Evolutionary conservation across 768 basidiomycete species (phyloP).

Genomic region (Suillus cothurnatus): DNA sequence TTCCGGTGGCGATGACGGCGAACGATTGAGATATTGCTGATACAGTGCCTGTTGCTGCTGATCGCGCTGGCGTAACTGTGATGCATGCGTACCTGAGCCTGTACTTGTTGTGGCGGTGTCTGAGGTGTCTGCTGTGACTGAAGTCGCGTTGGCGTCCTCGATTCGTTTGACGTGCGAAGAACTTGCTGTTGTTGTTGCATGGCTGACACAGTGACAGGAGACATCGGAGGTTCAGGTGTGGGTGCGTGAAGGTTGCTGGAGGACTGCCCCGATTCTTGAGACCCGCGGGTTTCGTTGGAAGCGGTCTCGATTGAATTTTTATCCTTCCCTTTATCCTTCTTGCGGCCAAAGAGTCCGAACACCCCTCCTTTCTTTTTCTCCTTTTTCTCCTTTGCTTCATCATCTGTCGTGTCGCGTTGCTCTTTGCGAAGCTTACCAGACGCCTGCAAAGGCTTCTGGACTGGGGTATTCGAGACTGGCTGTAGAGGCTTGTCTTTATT

Average conservation of each 20-base stretch:
- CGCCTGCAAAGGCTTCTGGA: constrained; percentile 16
- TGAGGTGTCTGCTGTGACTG: constrained; percentile 30
- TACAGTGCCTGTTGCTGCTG: constrained; percentile 88
- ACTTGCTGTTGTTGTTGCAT: constrained; percentile 61
- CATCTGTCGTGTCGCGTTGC: constrained; percentile 38
- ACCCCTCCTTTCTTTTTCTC: constrained; percentile 71
- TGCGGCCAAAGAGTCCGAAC: constrained; percentile 76
- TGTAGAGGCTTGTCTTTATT: constrained; percentile 48
- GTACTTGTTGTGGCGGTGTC: constrained; percentile 29
- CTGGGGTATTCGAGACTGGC: constrained; percentile 23
- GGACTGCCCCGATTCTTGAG: constrained; percentile 67
- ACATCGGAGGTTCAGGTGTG: constrained; percentile 36
- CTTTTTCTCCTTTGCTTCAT: constrained; percentile 53
- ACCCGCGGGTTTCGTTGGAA: constrained; percentile 49
- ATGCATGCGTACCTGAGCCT: constrained; percentile 57
- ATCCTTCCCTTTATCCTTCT: constrained; percentile 76
- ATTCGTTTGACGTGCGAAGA: constrained; percentile 22
- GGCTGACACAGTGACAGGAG: constrained; percentile 54
- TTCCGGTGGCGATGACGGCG: constrained; percentile 79
- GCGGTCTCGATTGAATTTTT: constrained; percentile 57
- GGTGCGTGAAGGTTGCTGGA: constrained; percentile 41
- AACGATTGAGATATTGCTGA: constrained; percentile 86
- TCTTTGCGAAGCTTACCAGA: constrained; percentile 49
- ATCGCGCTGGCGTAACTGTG: constrained; percentile 81
- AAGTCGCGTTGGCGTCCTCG: constrained; percentile 21